These are phyloP conservation scores for Ogataea angusta DNA, from an alignment of 805 yeast species.

Conservation along the genomic window DNA sequence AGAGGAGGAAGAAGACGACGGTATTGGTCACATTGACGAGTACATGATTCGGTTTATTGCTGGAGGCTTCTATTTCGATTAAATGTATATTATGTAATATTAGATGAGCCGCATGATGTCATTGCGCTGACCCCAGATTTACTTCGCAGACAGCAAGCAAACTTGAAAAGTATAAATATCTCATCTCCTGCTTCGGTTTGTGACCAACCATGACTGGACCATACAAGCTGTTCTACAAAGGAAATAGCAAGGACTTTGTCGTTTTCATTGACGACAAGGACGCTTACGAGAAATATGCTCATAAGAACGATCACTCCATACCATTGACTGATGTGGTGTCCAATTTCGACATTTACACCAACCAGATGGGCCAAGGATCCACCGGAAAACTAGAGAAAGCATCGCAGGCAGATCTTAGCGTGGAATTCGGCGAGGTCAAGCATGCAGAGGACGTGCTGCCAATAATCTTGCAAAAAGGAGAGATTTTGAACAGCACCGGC, in stretches of 20 bases:
- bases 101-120: constrained; percentile 11
- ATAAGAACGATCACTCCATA: constrained; percentile 46
- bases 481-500: constrained; percentile 38
- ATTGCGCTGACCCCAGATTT: constrained; percentile 8
- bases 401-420: constrained; percentile 56
- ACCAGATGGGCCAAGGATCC: constrained; percentile 58
- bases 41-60: constrained; percentile 93
- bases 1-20: constrained; percentile 50
- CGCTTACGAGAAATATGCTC: constrained; percentile 43
- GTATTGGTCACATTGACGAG: constrained; percentile 85
- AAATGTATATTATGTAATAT: constrained; percentile 20
- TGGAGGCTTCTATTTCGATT: constrained; percentile 64
- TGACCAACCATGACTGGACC: constrained; percentile 24
- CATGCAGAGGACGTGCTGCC: constrained; percentile 53
- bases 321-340: constrained; percentile 64
- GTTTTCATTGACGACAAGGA: constrained; percentile 59
- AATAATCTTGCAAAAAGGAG: constrained; percentile 58
- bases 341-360: constrained; percentile 60
- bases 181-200: not conserved
- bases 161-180: constrained; percentile 35
- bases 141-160: constrained; percentile 5
- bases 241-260: constrained; percentile 59
- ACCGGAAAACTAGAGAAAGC: constrained; percentile 74
- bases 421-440: constrained; percentile 63
- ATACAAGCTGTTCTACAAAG: constrained; percentile 60